Base-by-base conservation (phyloP, 2,329 filamentous ascomycete genomes). In the Verticillium tricorpus region DNA sequence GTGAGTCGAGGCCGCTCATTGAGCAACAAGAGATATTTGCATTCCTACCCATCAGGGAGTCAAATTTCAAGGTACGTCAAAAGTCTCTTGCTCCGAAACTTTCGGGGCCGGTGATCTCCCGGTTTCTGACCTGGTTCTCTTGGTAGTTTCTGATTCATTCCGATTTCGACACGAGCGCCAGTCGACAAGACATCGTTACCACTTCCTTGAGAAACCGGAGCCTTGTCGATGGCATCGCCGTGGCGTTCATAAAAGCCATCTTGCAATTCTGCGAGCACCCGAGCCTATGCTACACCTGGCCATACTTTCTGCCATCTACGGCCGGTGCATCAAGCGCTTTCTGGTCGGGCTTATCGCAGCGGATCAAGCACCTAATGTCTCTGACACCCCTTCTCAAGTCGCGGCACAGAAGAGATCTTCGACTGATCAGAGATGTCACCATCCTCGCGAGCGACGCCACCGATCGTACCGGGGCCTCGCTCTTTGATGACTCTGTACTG, bases 141-240 rank as follows among this genome's bases (percentile, higher is more conserved):
- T 35, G 32, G 39, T 28, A 78, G 70, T 83, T 84, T 54, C 66
- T 83, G 1, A 78, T 84, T 12, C 80, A 84, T 9, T 72, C 78
- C 7, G 80, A 84, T 63, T 84, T 83, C 60, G 78, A 79, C 45
- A 82, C 77, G 0, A 67, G 76, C 17, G 80, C 78, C 3, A 80
- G 70, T 63, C 71, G 81, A 0, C 70, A 83, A 63, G 77, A 78
- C 56, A 71, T 82, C 5, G 67, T 75, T 1, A 63, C 64, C 0
- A 69, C 68, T 2, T 80, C 79, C 0, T 57, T 35, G 1, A 66
- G 80, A 17, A 84, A 84, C 60, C 19, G 58, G 2, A 63, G 35
- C 0, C 71, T 83, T 0, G 62, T 75, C 0, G 58, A 68, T 5
- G 69, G 68, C 3, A 71, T 83, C 12, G 74, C 76, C 0, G 66